Base-by-base conservation (phyloP, 192 early-diverging fungal species). In the Coemansia sp. region DNA sequence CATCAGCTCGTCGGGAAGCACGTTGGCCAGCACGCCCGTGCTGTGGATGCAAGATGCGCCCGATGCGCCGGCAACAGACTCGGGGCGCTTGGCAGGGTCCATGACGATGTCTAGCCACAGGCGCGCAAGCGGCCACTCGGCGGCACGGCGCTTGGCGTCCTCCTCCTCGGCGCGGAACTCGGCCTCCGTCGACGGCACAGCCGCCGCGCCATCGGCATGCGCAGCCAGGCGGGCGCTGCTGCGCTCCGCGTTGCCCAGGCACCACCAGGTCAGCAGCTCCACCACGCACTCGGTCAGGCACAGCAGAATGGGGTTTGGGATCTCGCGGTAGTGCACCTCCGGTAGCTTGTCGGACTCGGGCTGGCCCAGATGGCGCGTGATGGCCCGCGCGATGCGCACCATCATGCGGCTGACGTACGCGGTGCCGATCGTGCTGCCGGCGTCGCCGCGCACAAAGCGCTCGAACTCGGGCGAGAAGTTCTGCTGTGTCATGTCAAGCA, bases 401-500 rank as follows among this genome's bases (percentile, higher is more conserved):
- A 74, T 67, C 55, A 72, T 61, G n/a, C 71, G 75, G 28, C 57
- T 38, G 8, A 73, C 45, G 34, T 84, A 84, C 14, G 66, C 54
- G 0, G 69, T 61, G 17, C 55, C 65, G 6, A 79, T 53, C n/a
- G 40, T 74, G 55, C 50, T 57, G 4, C 57, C 2, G 34, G 23
- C 27, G 67, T 72, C 50, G 44, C 60, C 62, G 19, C 60, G 47
- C 44, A 75, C 72, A 55, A 73, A 80, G 41, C 31, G 64, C 55
- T 58, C 61, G 57, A 82, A 73, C 59, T 85, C 61, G 50, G 65
- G 31, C 74, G 72, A 72, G 40, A 87, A 77, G 59, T 55, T 65
- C 65, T 74, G 66, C 70, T 83, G 81, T 44, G 50, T 67, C 69
- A 75, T 80, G 74, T 87, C 88, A 22, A 89, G 79, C 55, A 89